These are phyloP conservation scores for Achaetomiella virescens DNA, from an alignment of 495 filamentous ascomycete genomes.

Conservation along the genomic window DNA sequence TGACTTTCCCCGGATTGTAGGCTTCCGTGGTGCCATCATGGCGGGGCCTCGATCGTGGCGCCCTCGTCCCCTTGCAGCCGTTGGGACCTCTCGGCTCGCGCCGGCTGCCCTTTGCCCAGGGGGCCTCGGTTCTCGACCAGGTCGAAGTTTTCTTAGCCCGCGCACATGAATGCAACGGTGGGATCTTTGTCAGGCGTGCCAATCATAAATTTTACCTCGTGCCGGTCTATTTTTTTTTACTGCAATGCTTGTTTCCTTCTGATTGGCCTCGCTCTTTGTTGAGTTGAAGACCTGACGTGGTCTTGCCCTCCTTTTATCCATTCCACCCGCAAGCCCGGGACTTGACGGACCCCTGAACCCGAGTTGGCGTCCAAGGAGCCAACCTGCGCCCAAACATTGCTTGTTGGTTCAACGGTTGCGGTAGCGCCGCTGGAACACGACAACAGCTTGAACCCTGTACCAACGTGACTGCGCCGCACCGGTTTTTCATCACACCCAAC, in stretches of 20 bases:
- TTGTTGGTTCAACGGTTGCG: not conserved
- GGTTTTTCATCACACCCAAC: not conserved
- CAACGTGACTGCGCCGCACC: slow-evolving; percentile 2
- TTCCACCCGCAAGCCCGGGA: not conserved
- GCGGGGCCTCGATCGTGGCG: not conserved
- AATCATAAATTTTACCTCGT: not conserved
- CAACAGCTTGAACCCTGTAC: not conserved
- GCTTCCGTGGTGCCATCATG: slow-evolving; percentile 2
- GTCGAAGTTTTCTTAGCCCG: not conserved
- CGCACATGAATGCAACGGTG: not conserved
- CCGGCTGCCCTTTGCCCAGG: not conserved
- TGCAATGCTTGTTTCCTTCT: not conserved
- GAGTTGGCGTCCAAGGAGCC: not conserved
- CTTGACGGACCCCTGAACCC: not conserved
- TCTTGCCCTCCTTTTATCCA: not conserved
- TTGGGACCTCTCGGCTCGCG: not conserved
- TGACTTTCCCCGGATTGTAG: slow-evolving; percentile 1
- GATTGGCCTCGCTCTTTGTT: not conserved
- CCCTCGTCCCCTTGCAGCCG: slow-evolving; percentile 3
- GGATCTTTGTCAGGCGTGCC: not conserved
- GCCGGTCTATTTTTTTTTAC: not conserved
- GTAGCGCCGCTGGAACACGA: not conserved
- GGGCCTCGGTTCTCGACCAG: not conserved
- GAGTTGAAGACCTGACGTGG: not conserved
- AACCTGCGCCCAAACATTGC: not conserved